Conservation (phyloP, 2,329 filamentous ascomycete genomes). For the Pseudogymnoascus sp. region DNA sequence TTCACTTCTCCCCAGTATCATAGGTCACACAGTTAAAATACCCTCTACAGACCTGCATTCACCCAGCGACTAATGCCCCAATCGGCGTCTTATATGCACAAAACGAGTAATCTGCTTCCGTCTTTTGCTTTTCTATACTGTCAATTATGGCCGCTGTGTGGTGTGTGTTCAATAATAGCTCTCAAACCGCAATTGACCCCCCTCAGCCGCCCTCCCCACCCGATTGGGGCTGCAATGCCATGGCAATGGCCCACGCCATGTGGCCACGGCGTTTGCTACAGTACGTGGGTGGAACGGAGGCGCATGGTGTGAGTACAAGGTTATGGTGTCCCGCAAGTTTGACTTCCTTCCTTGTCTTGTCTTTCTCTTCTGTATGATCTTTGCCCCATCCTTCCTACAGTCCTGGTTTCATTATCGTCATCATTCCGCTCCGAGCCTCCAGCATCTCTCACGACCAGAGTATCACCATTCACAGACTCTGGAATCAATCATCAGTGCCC, state of each 20-base stretch:
- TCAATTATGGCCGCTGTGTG: background rate
- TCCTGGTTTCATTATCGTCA: constrained; percentile 3
- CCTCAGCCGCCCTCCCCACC: background rate
- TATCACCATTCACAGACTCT: background rate
- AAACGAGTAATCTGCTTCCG: background rate
- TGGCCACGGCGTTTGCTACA: constrained; percentile 1
- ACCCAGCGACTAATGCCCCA: background rate
- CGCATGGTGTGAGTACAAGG: constrained; percentile 3
- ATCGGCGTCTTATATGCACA: constrained; percentile 9
- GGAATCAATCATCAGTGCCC: background rate
- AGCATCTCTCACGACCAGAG: background rate
- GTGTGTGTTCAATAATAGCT: background rate
- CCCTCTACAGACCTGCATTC: background rate
- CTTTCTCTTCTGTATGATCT: constrained; percentile 4
- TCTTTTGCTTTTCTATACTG: background rate
- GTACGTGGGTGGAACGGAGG: background rate
- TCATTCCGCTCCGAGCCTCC: background rate
- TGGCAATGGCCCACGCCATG: constrained; percentile 2
- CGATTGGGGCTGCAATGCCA: background rate
- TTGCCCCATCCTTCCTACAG: background rate
- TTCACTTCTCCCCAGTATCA: constrained; percentile 9
- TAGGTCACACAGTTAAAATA: constrained; percentile 1
- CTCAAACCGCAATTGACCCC: background rate
- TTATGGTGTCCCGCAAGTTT: constrained; percentile 1
- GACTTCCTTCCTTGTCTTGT: background rate